These are phyloP conservation scores for Apiospora marii DNA, from an alignment of 2,329 filamentous ascomycete genomes.

Conservation along the genomic window DNA sequence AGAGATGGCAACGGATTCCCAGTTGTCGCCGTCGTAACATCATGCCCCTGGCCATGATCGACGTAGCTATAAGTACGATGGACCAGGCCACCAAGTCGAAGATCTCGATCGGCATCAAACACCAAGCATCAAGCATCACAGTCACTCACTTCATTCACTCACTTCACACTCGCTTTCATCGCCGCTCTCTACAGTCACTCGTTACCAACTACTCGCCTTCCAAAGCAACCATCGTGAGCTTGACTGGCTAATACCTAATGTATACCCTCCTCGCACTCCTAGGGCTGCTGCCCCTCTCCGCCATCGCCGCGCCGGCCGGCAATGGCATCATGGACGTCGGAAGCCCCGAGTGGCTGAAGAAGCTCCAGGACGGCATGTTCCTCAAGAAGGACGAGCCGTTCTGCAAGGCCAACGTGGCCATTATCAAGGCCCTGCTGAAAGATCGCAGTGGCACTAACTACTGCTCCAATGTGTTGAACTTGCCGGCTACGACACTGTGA, in stretches of 20 bases:
- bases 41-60: not conserved
- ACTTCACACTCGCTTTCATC: not conserved
- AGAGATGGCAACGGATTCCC: not conserved
- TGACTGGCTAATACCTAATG: not conserved
- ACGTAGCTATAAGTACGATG: not conserved
- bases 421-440: constrained; percentile 26
- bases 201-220: not conserved
- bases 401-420: constrained; percentile 26
- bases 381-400: constrained; percentile 25
- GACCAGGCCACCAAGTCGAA: not conserved
- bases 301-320: not conserved
- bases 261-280: not conserved
- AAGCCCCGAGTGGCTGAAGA: constrained; percentile 8
- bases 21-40: not conserved
- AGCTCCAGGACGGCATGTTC: constrained; percentile 3
- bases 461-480: constrained; percentile 22
- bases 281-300: not conserved
- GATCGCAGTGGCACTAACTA: constrained; percentile 26
- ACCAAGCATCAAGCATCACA: not conserved
- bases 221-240: not conserved
- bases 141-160: not conserved
- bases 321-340: not conserved
- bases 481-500: not conserved
- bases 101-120: not conserved
- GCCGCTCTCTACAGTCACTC: not conserved